phyloP scores from a whole-genome alignment of 2,329 filamentous ascomycete genomes.

The Neonectria hederae region DNA sequence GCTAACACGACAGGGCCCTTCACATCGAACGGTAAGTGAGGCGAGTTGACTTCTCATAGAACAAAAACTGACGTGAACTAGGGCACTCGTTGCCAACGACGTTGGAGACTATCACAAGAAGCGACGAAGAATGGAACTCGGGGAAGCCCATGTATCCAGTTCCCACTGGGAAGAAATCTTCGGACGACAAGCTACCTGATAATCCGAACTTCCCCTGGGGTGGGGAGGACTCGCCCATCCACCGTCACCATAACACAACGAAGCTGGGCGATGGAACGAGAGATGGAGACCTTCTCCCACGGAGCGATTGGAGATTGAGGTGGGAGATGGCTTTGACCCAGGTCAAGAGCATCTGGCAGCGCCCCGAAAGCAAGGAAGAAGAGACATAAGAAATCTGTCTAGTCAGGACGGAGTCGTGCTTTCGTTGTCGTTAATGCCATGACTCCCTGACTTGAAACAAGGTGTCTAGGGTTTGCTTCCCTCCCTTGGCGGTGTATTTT shows the following conservation, averaged over 20 bases:
- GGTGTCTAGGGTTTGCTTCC: not conserved
- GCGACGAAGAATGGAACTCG: slow-evolving; percentile 13
- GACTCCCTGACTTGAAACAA: not conserved
- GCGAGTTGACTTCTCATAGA: slow-evolving; percentile 12
- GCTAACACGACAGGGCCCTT: slow-evolving; percentile 26
- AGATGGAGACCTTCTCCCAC: slow-evolving; percentile 19
- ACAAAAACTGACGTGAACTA: slow-evolving; percentile 3
- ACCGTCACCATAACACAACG: slow-evolving; percentile 47
- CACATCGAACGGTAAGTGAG: slow-evolving; percentile 28
- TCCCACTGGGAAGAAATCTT: slow-evolving; percentile 28
- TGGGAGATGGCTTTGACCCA: slow-evolving; percentile 24
- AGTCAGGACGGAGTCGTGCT: not conserved
- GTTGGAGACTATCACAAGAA: slow-evolving; percentile 34
- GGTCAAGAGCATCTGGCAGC: slow-evolving; percentile 15
- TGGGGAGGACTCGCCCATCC: slow-evolving; percentile 46
- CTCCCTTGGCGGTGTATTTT: not conserved
- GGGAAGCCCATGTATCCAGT: slow-evolving; percentile 26
- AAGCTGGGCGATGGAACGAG: slow-evolving; percentile 37
- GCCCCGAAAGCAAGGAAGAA: not conserved
- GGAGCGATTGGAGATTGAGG: slow-evolving; percentile 16
- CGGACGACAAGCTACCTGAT: slow-evolving; percentile 37
- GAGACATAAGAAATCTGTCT: not conserved
- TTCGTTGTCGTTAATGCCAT: not conserved
- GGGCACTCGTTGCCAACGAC: slow-evolving; percentile 30
- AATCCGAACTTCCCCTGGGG: slow-evolving; percentile 51